phyloP scores from a whole-genome alignment of 2,329 filamentous ascomycete genomes.

The Colletotrichum sp. region DNA sequence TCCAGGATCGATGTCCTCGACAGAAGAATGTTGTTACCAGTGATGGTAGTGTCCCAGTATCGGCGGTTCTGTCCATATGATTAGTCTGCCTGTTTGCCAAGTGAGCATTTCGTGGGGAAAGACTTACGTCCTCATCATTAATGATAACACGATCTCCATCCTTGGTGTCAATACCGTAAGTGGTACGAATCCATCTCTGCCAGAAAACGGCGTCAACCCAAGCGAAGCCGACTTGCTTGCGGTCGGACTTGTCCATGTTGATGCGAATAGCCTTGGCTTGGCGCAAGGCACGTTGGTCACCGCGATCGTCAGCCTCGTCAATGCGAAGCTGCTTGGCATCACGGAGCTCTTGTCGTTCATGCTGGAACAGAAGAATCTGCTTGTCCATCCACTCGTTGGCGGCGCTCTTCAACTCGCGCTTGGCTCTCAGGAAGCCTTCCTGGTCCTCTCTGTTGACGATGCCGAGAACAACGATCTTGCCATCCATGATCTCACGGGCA shows the following conservation, averaged over 20 bases:
- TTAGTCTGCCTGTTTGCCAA: background rate
- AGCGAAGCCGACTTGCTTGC: slow-evolving; percentile 90
- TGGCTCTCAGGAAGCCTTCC: slow-evolving; percentile 78
- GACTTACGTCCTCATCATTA: slow-evolving; percentile 95
- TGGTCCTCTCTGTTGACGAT: slow-evolving; percentile 82
- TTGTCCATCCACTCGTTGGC: slow-evolving; percentile 99
- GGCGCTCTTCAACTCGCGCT: slow-evolving; percentile 92
- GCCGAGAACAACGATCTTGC: slow-evolving; percentile 92
- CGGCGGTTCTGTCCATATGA: slow-evolving; percentile 72
- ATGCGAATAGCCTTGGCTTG: slow-evolving; percentile 91
- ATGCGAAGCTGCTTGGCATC: slow-evolving; percentile 95
- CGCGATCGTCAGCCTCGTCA: slow-evolving; percentile 93
- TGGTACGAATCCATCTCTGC: slow-evolving; percentile 96
- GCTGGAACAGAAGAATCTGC: slow-evolving; percentile 87
- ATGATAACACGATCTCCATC: slow-evolving; percentile 93
- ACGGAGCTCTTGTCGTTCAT: slow-evolving; percentile 90
- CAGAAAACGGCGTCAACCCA: slow-evolving; percentile 98
- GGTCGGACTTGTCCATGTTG: slow-evolving; percentile 85
- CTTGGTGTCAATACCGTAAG: slow-evolving; percentile 87
- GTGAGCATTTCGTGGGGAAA: background rate
- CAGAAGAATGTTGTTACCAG: slow-evolving; percentile 87
- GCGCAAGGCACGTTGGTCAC: slow-evolving; percentile 85
- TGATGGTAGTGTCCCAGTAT: slow-evolving; percentile 93
- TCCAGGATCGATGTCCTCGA: slow-evolving; percentile 91
- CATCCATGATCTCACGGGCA: slow-evolving; percentile 92